Conservation (phyloP, 1,139 yeast species). For the Arxiozyma heterogenica region DNA sequence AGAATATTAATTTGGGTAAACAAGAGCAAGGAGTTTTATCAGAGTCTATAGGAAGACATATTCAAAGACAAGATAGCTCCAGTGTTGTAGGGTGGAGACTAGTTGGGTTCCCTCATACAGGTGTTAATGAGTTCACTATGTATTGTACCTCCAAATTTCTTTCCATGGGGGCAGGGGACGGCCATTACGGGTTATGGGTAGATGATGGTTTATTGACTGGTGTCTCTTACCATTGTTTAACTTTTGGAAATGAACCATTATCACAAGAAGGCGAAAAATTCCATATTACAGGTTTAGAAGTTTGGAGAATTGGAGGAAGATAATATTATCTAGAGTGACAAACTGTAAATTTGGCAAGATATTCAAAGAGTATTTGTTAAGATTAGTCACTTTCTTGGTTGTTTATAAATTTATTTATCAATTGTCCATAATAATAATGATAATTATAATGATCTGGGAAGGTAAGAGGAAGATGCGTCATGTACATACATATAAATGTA, state of each 20-base stretch:
- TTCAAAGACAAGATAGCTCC: constrained; percentile 3
- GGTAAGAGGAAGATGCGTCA: background rate
- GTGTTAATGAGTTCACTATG: constrained; percentile 75
- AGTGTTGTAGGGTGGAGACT: constrained; percentile 38
- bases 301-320: constrained; percentile 65
- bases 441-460: no score
- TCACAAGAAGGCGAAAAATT: constrained; percentile 56
- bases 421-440: no score
- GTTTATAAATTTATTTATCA: no score
- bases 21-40: constrained; percentile 7
- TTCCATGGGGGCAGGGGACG: constrained; percentile 87
- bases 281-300: constrained; percentile 66
- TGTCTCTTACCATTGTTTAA: constrained; percentile 65
- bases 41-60: constrained; percentile 10
- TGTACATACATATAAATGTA: no score
- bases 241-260: constrained; percentile 84
- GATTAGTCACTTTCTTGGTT: background rate
- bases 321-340: background rate
- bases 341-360: no score
- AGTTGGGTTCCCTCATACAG: constrained; percentile 83
- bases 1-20: constrained; percentile 9
- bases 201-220: constrained; percentile 69
- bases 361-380: background rate
- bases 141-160: constrained; percentile 72
- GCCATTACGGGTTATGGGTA: constrained; percentile 87